Percentiles rank a stretch among this genome's conserved stretches.
Evolutionary conservation across 441 rosid species (phyloP).

Genomic region (Francoa sonchifolia): DNA sequence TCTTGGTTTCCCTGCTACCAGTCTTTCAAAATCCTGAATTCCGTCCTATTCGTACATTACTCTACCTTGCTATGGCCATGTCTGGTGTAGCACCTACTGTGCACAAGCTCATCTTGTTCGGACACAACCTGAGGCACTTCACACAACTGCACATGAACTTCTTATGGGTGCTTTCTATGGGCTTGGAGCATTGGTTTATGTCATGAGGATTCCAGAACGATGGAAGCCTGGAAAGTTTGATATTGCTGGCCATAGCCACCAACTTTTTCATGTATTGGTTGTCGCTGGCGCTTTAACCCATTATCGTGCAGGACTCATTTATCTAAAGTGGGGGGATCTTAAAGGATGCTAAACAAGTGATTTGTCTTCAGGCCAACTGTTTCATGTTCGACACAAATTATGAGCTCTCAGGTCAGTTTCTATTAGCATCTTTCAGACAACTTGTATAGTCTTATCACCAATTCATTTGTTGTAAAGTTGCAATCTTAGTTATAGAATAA

Average conservation of each 20-base stretch:
- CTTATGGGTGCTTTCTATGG: conserved; percentile 70
- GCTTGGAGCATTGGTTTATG: conserved; percentile 69
- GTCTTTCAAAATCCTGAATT: conserved; percentile 68
- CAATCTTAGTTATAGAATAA: no score
- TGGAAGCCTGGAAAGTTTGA: conserved; percentile 66
- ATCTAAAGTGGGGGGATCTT: conserved; percentile 12
- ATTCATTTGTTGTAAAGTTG: no score
- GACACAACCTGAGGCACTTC: conserved; percentile 82
- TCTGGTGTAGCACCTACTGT: conserved; percentile 32
- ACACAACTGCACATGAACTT: conserved; percentile 67
- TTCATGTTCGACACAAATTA: no score
- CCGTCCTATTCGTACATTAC: conserved; percentile 52
- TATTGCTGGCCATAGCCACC: conserved; percentile 90
- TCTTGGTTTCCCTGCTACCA: conserved; percentile 59
- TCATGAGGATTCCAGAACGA: conserved; percentile 64
- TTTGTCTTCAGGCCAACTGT: no score
- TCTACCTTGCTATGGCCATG: conserved; percentile 74
- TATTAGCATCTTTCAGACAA: no score
- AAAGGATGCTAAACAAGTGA: conserved; percentile 9
- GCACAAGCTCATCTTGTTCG: conserved; percentile 69
- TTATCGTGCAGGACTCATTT: conserved; percentile 13
- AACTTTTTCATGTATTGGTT: conserved; percentile 39
- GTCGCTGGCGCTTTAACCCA: conserved; percentile 12
- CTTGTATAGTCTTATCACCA: no score
- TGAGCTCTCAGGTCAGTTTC: no score